Base-by-base conservation (phyloP, 148 eudicot genomes). In the Diospyros lotus region DNA sequence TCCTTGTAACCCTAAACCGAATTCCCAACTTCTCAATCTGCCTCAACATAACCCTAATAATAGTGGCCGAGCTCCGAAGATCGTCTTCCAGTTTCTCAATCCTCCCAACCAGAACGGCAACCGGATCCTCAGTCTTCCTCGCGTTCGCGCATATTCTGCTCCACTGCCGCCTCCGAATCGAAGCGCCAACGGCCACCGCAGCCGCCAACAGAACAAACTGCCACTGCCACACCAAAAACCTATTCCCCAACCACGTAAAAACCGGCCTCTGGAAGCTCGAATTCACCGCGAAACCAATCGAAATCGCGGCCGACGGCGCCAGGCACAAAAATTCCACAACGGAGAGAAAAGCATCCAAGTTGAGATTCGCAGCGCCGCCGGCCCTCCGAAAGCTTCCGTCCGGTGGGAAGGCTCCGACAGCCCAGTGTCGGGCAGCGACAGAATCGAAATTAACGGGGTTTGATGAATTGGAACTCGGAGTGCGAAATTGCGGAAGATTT, bases 1-100 rank as follows among this genome's bases (percentile, higher is more conserved):
- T 91, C 86, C 91, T 84, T 5, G 87, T 83, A 66, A 93, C 90
- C 75, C 97, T 82, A 82, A 95, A 91, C 80, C 99, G 87, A 83
- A 89, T 80, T 75, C 99, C 99, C 69, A 95, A 78, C 78, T 95
- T 95, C 89, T 90, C 99, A 77, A 95, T 84, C 83, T 91, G 97
- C 84, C 94, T 89, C 17, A 97, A 88, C 76, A 92, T 44, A 78
- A 88, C 86, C 85, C 86, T 76, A 58, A 91, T 76, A 38, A 95
- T 76, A 0, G 83, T 82, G 5, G 83, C 83, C 5, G 87, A 84
- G 74, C 86, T 89, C 59, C 75, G 80, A 68, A 93, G 78, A 78
- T 87, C 96, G 79, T 86, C 97, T 81, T 92, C 98, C 89, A 95
- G 73, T 72, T 88, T 92, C 87, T 92, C 97, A 71, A 91, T 82